phyloP scores from a whole-genome alignment of 2,329 filamentous ascomycete genomes.

The Endoconidiophora polonica region DNA sequence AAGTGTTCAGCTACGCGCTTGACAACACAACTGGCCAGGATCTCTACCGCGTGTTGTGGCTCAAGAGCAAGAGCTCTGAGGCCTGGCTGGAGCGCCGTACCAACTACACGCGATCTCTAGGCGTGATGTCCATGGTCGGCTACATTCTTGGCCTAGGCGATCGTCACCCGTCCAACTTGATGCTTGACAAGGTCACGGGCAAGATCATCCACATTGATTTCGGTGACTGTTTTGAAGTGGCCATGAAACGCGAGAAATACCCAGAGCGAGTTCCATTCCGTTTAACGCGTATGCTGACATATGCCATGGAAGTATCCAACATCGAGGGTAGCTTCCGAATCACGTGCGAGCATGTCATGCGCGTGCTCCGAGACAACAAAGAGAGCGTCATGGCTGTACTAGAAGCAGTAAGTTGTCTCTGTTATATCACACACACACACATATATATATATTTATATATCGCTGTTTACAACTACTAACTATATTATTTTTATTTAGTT shows the following conservation, averaged over 20 bases:
- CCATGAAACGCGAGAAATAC: slow-evolving; percentile 99
- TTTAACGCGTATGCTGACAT: slow-evolving; percentile 94
- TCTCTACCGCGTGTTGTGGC: slow-evolving; percentile 91
- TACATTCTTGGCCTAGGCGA: slow-evolving; percentile 96
- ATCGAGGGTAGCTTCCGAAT: slow-evolving; percentile 98
- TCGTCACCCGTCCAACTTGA: slow-evolving; percentile 91
- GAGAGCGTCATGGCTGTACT: slow-evolving; percentile 96
- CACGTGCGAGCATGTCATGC: slow-evolving; percentile 96
- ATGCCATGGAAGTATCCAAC: slow-evolving; percentile 99
- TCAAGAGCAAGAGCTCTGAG: slow-evolving; percentile 97
- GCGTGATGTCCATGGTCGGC: slow-evolving; percentile 99
- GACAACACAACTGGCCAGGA: slow-evolving; percentile 99
- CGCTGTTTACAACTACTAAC: slow-evolving; percentile 4
- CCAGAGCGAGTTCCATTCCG: slow-evolving; percentile 96
- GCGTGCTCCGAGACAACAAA: slow-evolving; percentile 89
- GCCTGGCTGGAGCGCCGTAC: slow-evolving; percentile 94
- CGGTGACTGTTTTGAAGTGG: slow-evolving; percentile 97
- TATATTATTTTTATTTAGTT: slow-evolving; percentile 75
- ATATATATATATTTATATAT: background rate
- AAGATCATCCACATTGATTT: slow-evolving; percentile 99
- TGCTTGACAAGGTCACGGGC: slow-evolving; percentile 89
- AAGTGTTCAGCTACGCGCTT: slow-evolving; percentile 96
- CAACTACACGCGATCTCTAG: slow-evolving; percentile 94
- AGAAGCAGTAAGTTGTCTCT: slow-evolving; percentile 60
- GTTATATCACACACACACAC: too few relatives aligned